Evolutionary conservation across 179 eudicot species (phyloP).

Genomic region (Drosera spatulata): DNA sequence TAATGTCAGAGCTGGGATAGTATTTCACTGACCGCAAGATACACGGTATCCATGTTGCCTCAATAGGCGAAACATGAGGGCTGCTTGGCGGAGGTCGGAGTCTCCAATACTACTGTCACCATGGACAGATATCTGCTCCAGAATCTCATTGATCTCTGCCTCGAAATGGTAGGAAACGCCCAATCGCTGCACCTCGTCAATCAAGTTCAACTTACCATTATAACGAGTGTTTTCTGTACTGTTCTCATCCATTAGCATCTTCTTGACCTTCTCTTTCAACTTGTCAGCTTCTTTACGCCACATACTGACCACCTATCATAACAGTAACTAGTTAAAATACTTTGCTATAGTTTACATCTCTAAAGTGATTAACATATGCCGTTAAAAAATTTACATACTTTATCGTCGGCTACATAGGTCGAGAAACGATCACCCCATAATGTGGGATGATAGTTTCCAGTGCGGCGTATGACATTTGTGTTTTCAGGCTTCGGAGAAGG

Average conservation of each 20-base stretch:
- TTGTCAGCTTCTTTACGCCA: constrained; percentile 1
- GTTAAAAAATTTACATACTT: too few species aligned
- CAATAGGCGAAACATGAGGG: neutral
- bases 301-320: neutral
- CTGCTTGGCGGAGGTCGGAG: neutral
- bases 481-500: too few species aligned
- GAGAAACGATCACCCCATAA: constrained; percentile 2
- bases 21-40: too few species aligned
- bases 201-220: neutral
- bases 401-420: too few species aligned
- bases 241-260: neutral
- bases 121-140: neutral
- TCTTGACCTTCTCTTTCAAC: constrained; percentile 2
- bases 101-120: neutral
- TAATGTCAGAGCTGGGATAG: too few species aligned
- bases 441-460: neutral
- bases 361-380: too few species aligned
- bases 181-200: constrained; percentile 1
- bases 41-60: too few species aligned
- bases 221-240: too few species aligned
- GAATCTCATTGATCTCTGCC: neutral
- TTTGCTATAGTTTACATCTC: too few species aligned
- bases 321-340: too few species aligned
- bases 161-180: constrained; percentile 9
- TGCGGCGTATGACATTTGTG: too few species aligned